Evolutionary conservation across 768 basidiomycete species (phyloP), one percentile per base, ranked within the genome.

Genomic region (Cystobasidiopsis lactophilus): DNA sequence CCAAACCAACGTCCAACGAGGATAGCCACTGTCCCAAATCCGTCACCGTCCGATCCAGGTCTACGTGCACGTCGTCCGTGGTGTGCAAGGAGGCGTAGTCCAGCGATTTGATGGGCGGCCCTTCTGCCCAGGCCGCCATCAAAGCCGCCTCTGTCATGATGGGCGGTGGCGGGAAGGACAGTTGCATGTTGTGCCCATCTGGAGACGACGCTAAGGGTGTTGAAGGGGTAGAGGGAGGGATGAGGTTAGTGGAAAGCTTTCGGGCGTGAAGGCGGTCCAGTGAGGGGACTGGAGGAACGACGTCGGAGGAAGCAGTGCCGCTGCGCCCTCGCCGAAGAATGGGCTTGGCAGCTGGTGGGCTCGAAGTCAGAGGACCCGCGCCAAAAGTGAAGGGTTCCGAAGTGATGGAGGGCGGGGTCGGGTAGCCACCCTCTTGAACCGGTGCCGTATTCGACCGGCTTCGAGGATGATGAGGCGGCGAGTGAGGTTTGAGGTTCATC

Each of bases 21-120:
- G 73, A 72, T 52, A 95, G 66, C 84, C 83, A 89, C 57, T 74
- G 71, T 2, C 74, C 72, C 33, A 95, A 73, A 61, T 81, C 77
- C 41, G 79, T 79, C 10, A 91, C 75, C 2, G 78, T 80, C 40
- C 71, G 67, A 40, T 76, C 77, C 45, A 95, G 72, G 62, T 85
- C 80, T 1, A 69, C 65, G 58, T 82, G 79, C 0, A 79, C 76
- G 31, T 70, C 72, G 10, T 77, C 77, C 26, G 69, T 68, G 4
- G 72, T 72, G 55, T 79, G 66, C 21, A 75, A 64, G 24, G 70
- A 66, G 4, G 66, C 66, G 55, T 85, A 80, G 63, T 89, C 77
- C n/a, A 93, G 69, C 2, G 81, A 77, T 35, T 68, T 72, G 5
- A 84, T 64, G 1, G 53, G 51, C 13, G 68, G 68, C 5, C 60